Conservation (phyloP, 352 stramenopile genomes). For the Phytopythium vexans region DNA sequence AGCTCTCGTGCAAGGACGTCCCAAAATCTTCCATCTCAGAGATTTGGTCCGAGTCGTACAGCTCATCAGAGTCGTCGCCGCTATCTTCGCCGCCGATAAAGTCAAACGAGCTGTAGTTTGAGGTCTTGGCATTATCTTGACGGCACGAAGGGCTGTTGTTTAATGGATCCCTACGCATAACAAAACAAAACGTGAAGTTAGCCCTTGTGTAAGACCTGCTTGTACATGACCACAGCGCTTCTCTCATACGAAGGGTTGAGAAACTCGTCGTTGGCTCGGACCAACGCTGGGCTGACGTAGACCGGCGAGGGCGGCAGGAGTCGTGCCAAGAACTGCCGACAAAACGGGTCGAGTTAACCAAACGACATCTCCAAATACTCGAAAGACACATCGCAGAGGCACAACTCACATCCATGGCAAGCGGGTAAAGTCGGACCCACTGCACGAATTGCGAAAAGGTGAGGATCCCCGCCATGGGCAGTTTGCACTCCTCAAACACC, state of each 20-base stretch:
- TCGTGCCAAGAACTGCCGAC: slow-evolving; percentile 1
- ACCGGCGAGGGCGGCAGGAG: slow-evolving; percentile 29
- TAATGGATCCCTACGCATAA: slow-evolving; percentile 46
- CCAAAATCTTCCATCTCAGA: slow-evolving; percentile 69
- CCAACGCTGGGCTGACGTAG: slow-evolving; percentile 28
- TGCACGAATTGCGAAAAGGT: slow-evolving; percentile 66
- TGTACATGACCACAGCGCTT: too few relatives aligned
- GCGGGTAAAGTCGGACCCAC: slow-evolving; percentile 68
- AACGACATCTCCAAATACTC: neutral
- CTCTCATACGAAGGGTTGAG: slow-evolving; percentile 28
- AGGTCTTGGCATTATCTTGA: slow-evolving; percentile 30
- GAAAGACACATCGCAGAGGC: neutral
- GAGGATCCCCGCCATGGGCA: slow-evolving; percentile 48
- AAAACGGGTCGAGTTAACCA: slow-evolving; percentile 5
- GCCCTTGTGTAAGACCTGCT: too few relatives aligned
- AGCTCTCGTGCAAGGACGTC: slow-evolving; percentile 42
- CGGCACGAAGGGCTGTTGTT: slow-evolving; percentile 75
- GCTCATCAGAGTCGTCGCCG: slow-evolving; percentile 62
- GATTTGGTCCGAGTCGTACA: slow-evolving; percentile 73
- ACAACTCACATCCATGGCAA: slow-evolving; percentile 55
- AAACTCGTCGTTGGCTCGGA: slow-evolving; percentile 43
- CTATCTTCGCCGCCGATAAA: slow-evolving; percentile 84
- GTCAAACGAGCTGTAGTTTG: slow-evolving; percentile 65
- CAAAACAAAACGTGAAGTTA: neutral
- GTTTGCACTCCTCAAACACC: slow-evolving; percentile 71